phyloP scores from a whole-genome alignment of 768 basidiomycete genomes.

The Termitomyces sp. region DNA sequence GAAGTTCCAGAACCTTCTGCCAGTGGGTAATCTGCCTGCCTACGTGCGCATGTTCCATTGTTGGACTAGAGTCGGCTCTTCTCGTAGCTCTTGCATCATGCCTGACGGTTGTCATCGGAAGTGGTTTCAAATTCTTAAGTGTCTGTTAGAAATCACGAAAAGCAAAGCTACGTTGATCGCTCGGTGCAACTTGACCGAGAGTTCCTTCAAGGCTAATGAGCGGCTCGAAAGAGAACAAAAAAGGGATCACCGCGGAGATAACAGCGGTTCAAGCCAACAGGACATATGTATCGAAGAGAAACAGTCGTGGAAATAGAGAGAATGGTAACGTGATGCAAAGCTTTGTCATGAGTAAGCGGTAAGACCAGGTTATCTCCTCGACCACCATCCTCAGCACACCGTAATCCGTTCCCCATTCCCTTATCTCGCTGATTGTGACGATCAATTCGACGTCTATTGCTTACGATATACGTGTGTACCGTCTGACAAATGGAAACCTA shows the following conservation, averaged over 20 bases:
- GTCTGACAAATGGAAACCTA: constrained; percentile 43
- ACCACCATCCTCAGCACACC: constrained; percentile 7
- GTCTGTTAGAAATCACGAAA: no score
- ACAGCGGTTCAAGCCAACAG: background rate
- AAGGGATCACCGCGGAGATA: constrained; percentile 10
- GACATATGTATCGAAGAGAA: background rate
- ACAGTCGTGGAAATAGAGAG: constrained; percentile 7
- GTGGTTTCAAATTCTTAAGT: no score
- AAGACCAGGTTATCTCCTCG: constrained; percentile 14
- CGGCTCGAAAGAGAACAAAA: background rate
- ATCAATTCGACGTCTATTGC: background rate
- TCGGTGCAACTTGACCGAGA: background rate
- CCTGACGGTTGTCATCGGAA: no score
- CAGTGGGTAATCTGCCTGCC: background rate
- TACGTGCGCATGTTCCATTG: background rate
- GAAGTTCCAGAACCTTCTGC: background rate
- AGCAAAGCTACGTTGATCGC: no score
- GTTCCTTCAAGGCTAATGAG: background rate
- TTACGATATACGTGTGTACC: background rate
- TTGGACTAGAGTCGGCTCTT: no score
- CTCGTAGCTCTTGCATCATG: no score
- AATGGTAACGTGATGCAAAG: constrained; percentile 10
- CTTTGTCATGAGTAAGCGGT: constrained; percentile 16
- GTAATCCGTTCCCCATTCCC: background rate
- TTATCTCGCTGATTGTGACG: constrained; percentile 4